Evolutionary conservation across 140 eudicot genomes (phyloP), one percentile per base, ranked within the genome.

Genomic region (Flaveria floridana): DNA sequence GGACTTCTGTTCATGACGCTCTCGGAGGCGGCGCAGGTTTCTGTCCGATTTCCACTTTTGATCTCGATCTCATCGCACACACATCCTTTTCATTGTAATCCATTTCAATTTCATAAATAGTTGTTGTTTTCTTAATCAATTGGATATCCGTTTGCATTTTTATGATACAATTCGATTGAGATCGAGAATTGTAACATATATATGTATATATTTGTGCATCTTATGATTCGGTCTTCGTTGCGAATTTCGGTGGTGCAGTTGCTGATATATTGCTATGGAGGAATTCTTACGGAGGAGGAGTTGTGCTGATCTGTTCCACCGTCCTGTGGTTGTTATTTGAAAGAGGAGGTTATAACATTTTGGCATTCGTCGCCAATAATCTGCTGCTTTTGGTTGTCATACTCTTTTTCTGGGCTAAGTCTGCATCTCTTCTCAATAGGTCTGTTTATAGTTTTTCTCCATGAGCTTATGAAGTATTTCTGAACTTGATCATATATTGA

Each of bases 11-110:
- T 65, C 85, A 92, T 80, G 86, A 72, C 39, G 86, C 89, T 76
- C 96, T 92, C 69, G 98, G 98, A 78, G 92, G 88, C 63, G 96
- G 95, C 76, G 68, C 95, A 77, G 96, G 98, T 92, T n/a, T 51
- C 55, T 47, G 69, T 41, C 53, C 5, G 3, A 34, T 15, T 63
- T 25, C 1, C 70, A 61, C 28, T 18, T 67, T 76, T 76, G 47
- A 71, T 66, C 64, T 68, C 70, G 57, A 37, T 1, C 23, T 7
- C 6, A 7, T 13, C 34, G 4, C 14, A 53, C 23, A 53, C 25
- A 53, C 59, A 52, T 58, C 34, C 6, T 58, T 75, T 75, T 56
- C 13, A 68, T 59, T 58, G 44, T 18, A 70, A 58, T 77, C 73
- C 34, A 14, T 75, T 12, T 41, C 21, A 65, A 65, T 75, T 44